A percentile compares a stretch with the other conserved stretches of the same genome.
Evolutionary conservation across 768 basidiomycete genomes (phyloP).

Genomic region (Scleroderma bovista): DNA sequence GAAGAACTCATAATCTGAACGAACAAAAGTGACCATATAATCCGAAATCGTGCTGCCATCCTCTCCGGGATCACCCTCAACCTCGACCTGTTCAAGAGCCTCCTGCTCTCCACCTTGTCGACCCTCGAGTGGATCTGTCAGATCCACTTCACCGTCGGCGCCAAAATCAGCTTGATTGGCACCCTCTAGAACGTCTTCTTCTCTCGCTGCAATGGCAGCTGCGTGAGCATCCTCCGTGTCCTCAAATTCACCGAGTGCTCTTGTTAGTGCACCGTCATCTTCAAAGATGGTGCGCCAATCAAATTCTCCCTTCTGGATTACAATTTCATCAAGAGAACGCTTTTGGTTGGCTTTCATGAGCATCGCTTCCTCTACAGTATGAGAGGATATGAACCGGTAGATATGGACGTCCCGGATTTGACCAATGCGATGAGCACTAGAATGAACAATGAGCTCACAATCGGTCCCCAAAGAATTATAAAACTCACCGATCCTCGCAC

Average conservation of each 20-base stretch:
- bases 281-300: slow-evolving; percentile 86
- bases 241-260: slow-evolving; percentile 78
- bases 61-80: slow-evolving; percentile 39
- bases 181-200: slow-evolving; percentile 66
- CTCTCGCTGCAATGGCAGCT: slow-evolving; percentile 68
- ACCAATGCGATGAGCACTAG: slow-evolving; percentile 94
- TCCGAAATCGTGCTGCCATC: slow-evolving; percentile 73
- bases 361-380: slow-evolving; percentile 96
- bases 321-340: slow-evolving; percentile 80
- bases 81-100: slow-evolving; percentile 24
- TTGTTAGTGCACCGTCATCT: slow-evolving; percentile 57
- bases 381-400: slow-evolving; percentile 85
- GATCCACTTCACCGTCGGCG: slow-evolving; percentile 33
- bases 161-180: slow-evolving; percentile 80
- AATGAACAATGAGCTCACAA: slow-evolving; percentile 3
- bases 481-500: slow-evolving; percentile 81
- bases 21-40: slow-evolving; percentile 74
- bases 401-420: slow-evolving; percentile 96
- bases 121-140: slow-evolving; percentile 8
- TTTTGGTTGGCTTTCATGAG: slow-evolving; percentile 98
- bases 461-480: not conserved
- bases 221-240: slow-evolving; percentile 85
- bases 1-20: slow-evolving; percentile 63
- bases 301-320: slow-evolving; percentile 92
- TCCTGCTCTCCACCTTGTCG: slow-evolving; percentile 23